phyloP scores from a whole-genome alignment of 2,329 filamentous ascomycete genomes.

The Ceratocystis papillata region DNA sequence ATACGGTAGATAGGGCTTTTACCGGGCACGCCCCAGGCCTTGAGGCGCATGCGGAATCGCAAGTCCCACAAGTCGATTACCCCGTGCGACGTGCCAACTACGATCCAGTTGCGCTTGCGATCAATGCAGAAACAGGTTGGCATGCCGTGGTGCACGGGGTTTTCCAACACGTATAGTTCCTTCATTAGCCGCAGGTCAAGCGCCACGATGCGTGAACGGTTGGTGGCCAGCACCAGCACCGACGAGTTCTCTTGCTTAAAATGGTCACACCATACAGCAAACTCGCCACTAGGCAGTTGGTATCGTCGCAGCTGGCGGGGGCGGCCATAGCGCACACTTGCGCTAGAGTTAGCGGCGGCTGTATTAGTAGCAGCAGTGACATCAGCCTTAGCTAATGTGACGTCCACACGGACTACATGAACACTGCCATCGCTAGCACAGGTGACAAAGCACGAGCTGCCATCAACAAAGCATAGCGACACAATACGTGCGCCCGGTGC shows the following conservation, averaged over 20 bases:
- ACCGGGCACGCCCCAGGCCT: conserved; percentile 77
- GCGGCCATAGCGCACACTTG: conserved; percentile 64
- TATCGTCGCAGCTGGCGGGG: conserved; percentile 68
- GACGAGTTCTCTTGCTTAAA: conserved; percentile 71
- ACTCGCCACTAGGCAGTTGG: conserved; percentile 61
- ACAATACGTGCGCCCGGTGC: conserved; percentile 60
- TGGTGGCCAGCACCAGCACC: conserved; percentile 77
- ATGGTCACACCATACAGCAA: conserved; percentile 84
- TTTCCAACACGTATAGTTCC: conserved; percentile 67
- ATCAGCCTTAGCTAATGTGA: conserved; percentile 27
- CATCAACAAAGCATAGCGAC: conserved; percentile 80
- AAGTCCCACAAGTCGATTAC: conserved; percentile 92
- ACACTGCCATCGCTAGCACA: conserved; percentile 84
- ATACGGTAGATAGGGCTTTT: conserved; percentile 71
- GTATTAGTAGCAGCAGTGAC: background rate
- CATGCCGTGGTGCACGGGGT: conserved; percentile 82
- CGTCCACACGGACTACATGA: conserved; percentile 72
- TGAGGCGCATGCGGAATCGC: conserved; percentile 79
- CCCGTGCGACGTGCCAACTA: conserved; percentile 84
- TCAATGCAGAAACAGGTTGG: conserved; percentile 88
- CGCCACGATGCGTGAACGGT: conserved; percentile 68
- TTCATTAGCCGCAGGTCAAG: conserved; percentile 82
- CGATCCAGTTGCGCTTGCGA: conserved; percentile 75
- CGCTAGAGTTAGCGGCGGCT: conserved; percentile 27
- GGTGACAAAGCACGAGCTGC: conserved; percentile 86